Evolutionary conservation across 2,329 filamentous ascomycete species (phyloP).

Genomic region (Reticulascus tulasneorum): DNA sequence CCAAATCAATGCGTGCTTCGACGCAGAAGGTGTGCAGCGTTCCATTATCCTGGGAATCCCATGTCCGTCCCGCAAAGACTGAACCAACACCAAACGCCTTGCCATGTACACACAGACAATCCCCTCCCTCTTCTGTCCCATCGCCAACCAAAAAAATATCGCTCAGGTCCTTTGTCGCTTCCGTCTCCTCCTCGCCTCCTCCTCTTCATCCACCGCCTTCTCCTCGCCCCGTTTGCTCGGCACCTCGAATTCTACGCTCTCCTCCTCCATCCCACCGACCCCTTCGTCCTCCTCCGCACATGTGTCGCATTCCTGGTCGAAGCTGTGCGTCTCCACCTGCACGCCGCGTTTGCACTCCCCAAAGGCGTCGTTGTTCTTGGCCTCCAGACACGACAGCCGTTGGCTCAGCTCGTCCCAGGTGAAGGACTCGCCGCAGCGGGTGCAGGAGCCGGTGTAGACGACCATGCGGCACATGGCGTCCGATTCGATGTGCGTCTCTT

Average conservation of each 20-base stretch:
- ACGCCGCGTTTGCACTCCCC: constrained; percentile 39
- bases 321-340: constrained; percentile 37
- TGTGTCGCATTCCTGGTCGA: constrained; percentile 44
- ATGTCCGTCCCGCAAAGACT: too few relatives aligned
- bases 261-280: constrained; percentile 32
- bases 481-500: not conserved
- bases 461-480: constrained; percentile 43
- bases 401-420: constrained; percentile 42
- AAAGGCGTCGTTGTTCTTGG: constrained; percentile 44
- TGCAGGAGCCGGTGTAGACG: constrained; percentile 39
- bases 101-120: constrained; percentile 1
- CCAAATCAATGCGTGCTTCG: too few relatives aligned
- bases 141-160: not conserved
- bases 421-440: constrained; percentile 34
- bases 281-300: constrained; percentile 39
- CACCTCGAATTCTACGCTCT: not conserved
- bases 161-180: constrained; percentile 10
- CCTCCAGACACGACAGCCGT: constrained; percentile 43
- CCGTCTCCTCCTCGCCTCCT: constrained; percentile 2
- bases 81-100: constrained; percentile 7
- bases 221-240: constrained; percentile 1
- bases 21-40: too few relatives aligned
- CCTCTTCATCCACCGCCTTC: too few relatives aligned
- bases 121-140: not conserved
- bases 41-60: too few relatives aligned